Percentiles rank a stretch among this genome's conserved stretches.
Conservation (phyloP, 2,329 filamentous ascomycete genomes). For the Zelopaecilomyces penicillatus region DNA sequence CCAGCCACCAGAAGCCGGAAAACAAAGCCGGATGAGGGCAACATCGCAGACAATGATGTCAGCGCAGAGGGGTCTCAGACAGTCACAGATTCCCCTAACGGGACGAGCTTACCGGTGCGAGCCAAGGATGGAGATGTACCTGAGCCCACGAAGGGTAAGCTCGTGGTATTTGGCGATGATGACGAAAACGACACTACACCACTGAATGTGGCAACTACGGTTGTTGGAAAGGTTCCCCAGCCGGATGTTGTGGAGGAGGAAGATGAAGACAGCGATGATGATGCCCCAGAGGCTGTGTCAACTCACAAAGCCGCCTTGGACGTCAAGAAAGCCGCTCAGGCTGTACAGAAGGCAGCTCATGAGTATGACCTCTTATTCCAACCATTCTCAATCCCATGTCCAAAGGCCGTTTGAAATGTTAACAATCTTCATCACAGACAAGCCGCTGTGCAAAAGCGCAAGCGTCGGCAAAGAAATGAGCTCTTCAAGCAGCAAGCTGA, state of each 20-base stretch:
- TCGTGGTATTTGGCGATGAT: conserved; percentile 28
- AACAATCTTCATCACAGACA: conserved; percentile 27
- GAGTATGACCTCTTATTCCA: conserved; percentile 31
- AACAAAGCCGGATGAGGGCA: conserved; percentile 20
- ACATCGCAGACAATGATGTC: conserved; percentile 5
- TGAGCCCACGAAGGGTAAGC: conserved; percentile 15
- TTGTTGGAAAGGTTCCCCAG: conserved; percentile 10
- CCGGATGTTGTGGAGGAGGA: conserved; percentile 27
- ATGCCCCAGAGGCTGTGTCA: conserved; percentile 52
- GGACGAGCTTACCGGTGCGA: conserved; percentile 26
- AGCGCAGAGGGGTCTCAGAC: conserved; percentile 4
- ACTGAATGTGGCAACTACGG: neutral
- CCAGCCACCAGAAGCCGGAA: conserved; percentile 18
- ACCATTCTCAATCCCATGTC: neutral
- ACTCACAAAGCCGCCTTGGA: conserved; percentile 39
- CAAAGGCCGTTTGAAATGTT: neutral
- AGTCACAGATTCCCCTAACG: conserved; percentile 13
- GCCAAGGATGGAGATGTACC: conserved; percentile 21
- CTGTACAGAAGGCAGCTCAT: conserved; percentile 40
- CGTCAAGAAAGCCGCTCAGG: conserved; percentile 37
- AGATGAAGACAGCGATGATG: conserved; percentile 41
- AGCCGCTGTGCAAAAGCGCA: conserved; percentile 42
- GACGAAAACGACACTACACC: conserved; percentile 16
- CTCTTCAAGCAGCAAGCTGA: conserved; percentile 48
- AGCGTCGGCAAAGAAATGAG: conserved; percentile 46